Evolutionary conservation across 495 filamentous ascomycete species (phyloP).

Genomic region (Penicillium cataractarum): DNA sequence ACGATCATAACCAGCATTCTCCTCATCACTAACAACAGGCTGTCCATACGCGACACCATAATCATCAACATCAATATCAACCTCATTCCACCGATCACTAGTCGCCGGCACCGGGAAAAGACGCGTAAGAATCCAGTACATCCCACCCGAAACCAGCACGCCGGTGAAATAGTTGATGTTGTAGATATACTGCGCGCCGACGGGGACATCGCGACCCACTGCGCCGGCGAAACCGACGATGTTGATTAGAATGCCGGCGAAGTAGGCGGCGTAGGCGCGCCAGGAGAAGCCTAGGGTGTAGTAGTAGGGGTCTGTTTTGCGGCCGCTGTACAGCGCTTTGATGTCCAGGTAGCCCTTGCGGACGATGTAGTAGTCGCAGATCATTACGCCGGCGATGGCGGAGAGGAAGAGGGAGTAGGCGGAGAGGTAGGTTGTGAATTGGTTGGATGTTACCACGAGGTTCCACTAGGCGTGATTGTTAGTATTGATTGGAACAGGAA

Average conservation of each 20-base stretch:
- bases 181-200: conserved; percentile 86
- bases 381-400: conserved; percentile 88
- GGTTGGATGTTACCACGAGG: conserved; percentile 74
- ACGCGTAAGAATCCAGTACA: conserved; percentile 73
- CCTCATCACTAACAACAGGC: conserved; percentile 38
- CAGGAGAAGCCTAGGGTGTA: conserved; percentile 76
- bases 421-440: conserved; percentile 93
- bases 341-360: conserved; percentile 81
- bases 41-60: conserved; percentile 46
- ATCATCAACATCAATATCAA: conserved; percentile 61
- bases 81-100: conserved; percentile 80
- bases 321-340: conserved; percentile 76
- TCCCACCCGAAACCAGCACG: conserved; percentile 65
- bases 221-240: conserved; percentile 90
- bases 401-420: conserved; percentile 96
- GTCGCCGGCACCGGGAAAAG: conserved; percentile 73
- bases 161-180: conserved; percentile 89
- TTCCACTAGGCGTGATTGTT: conserved; percentile 58
- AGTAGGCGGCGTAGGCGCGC: conserved; percentile 82
- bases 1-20: conserved; percentile 14
- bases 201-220: conserved; percentile 69
- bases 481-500: background rate
- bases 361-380: conserved; percentile 88
- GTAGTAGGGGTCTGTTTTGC: conserved; percentile 69
- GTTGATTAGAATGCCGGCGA: conserved; percentile 87